phyloP scores from a whole-genome alignment of 108 stramenopile genomes.

The Fragilaria crotonensis region DNA sequence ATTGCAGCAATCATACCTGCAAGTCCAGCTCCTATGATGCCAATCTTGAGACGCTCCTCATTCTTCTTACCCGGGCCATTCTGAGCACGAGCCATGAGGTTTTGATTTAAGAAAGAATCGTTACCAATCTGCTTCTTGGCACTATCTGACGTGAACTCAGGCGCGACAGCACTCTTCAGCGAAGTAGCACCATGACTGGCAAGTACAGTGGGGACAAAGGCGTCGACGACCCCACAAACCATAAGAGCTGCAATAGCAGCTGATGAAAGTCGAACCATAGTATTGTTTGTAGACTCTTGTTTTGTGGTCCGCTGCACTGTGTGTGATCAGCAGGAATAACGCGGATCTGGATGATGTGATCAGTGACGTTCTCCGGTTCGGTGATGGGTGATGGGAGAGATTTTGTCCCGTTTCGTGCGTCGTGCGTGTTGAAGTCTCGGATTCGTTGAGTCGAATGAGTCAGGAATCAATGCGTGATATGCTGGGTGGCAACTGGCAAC shows the following conservation, averaged over 20 bases:
- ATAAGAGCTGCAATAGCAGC: slow-evolving; percentile 2
- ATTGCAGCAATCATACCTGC: slow-evolving; percentile 94
- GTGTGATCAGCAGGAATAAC: not conserved
- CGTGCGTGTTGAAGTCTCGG: not conserved
- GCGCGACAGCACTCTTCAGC: slow-evolving; percentile 3
- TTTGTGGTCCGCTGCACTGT: too few species aligned
- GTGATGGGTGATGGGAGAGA: not conserved
- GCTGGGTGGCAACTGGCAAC: too few species aligned
- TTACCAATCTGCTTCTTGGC: slow-evolving; percentile 82
- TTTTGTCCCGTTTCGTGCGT: not conserved
- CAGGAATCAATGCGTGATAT: too few species aligned
- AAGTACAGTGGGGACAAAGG: not conserved
- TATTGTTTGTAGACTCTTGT: too few species aligned
- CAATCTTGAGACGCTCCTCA: slow-evolving; percentile 76
- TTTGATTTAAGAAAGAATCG: slow-evolving; percentile 77
- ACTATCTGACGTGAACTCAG: slow-evolving; percentile 64
- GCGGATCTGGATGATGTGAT: not conserved
- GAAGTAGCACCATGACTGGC: not conserved
- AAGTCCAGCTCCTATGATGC: slow-evolving; percentile 90
- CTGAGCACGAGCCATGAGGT: slow-evolving; percentile 82
- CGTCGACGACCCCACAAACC: not conserved
- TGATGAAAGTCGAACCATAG: slow-evolving; percentile 3
- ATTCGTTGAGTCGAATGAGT: too few species aligned
- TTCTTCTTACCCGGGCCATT: slow-evolving; percentile 81
- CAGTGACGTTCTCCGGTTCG: not conserved